A percentile compares a stretch with the other conserved stretches of the same genome.
These are phyloP conservation scores for Xylaria intraflava DNA, from an alignment of 495 filamentous ascomycete genomes.

Conservation along the genomic window DNA sequence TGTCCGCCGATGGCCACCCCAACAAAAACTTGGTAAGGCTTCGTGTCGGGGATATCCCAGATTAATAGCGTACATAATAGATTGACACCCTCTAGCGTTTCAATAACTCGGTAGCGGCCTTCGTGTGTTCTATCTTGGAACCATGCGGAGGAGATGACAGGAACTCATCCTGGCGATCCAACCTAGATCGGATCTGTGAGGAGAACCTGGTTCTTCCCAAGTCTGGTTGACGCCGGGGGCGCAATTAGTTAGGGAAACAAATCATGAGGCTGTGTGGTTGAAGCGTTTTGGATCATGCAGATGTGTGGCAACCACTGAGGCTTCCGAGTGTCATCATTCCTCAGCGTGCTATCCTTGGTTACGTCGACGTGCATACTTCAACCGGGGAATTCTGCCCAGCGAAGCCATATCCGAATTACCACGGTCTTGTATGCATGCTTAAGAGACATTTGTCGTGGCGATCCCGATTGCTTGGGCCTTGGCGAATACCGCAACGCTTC, in stretches of 20 bases:
- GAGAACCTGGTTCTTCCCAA: conserved; percentile 11
- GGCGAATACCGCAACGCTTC: too few species aligned
- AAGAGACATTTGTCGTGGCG: too few species aligned
- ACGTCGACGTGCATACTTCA: background rate
- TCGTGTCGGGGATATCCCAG: background rate
- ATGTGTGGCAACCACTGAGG: background rate
- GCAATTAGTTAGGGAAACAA: background rate
- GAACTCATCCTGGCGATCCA: background rate
- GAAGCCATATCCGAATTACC: background rate
- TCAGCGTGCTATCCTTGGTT: background rate
- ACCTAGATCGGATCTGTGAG: conserved; percentile 8
- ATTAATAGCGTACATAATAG: background rate
- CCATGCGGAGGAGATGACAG: background rate
- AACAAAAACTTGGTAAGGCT: background rate
- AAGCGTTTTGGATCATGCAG: conserved; percentile 4
- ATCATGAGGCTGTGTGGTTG: background rate
- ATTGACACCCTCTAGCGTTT: background rate
- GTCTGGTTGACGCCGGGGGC: conserved; percentile 1
- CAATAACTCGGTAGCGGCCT: background rate
- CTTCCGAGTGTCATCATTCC: background rate
- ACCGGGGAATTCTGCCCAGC: background rate
- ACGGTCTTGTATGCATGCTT: too few species aligned
- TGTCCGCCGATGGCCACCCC: background rate
- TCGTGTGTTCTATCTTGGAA: background rate
- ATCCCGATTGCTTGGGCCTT: too few species aligned